Base-by-base conservation (phyloP, 2,329 filamentous ascomycete genomes). In the Myriosclerotinia duriaeana region DNA sequence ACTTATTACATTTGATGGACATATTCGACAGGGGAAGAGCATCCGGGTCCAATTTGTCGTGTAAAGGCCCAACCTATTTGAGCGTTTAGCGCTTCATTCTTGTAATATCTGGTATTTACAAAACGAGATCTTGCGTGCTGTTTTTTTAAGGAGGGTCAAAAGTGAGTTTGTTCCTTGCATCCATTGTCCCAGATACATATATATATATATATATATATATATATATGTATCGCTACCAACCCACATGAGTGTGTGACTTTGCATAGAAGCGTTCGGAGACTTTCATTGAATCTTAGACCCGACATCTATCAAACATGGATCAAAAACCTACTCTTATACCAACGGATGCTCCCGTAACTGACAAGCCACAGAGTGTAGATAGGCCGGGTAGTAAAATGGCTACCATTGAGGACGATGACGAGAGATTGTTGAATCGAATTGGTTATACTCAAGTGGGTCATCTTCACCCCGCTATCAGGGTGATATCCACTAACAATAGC, bases 361-460 rank as follows among this genome's bases (percentile, higher is more conserved):
- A 66, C 36, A n/a, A 48, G 4, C 20, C 50, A 54, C 56, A 66
- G 30, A 53, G 22, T 1, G 3, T 14, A 20, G 36, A n/a, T n/a
- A 30, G 22, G n/a, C 38, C 14, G 11, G 42, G 38, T 34, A 26
- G 7, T n/a, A 40, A 9, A 3, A 81, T 83, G 81, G 80, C 80
- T 63, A 81, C 78, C n/a, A 83, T 84, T 67, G 76, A 80, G 48
- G 80, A 88, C 71, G 84, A 87, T 62, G 86, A 88, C 68, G 86
- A 87, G 74, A 81, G 83, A 48, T 76, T 87, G 38, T 78, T 88
- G 26, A 84, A 84, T 66, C 82, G 84, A 65, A 87, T 88, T 72
- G 86, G 86, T 40, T 88, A 88, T 74, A 85, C 82, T 71, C 86
- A 87, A 77, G 86, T 87, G 77, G 65, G 77, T 3, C 3, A 0